These are phyloP conservation scores for Exophiala lecanii-corni DNA, from an alignment of 2,329 filamentous ascomycete genomes.

Conservation along the genomic window DNA sequence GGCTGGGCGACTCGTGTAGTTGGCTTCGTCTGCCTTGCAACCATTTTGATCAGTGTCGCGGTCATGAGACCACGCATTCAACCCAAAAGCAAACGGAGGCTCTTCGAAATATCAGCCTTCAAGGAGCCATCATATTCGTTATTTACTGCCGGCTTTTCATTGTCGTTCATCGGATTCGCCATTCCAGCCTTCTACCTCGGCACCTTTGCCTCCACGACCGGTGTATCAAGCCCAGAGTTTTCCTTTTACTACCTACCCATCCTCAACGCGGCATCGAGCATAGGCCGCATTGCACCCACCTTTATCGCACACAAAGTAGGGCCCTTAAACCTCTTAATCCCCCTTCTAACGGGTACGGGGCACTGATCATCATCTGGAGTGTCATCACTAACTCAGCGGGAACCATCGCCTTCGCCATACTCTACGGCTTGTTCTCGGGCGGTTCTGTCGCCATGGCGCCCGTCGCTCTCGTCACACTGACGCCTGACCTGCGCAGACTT, in stretches of 20 bases:
- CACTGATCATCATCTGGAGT: constrained; percentile 19
- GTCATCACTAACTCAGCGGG: constrained; percentile 11
- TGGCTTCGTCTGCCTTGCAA: constrained; percentile 41
- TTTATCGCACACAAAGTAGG: constrained; percentile 23
- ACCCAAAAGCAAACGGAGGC: constrained; percentile 27
- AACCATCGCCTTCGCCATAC: constrained; percentile 19
- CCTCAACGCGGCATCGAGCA: constrained; percentile 49
- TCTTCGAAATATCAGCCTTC: constrained; percentile 38
- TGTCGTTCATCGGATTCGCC: neutral
- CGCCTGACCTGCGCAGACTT: constrained; percentile 18
- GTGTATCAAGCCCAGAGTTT: neutral
- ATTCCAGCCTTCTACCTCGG: constrained; percentile 2
- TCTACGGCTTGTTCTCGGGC: constrained; percentile 25
- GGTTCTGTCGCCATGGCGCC: constrained; percentile 20
- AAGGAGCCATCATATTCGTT: constrained; percentile 27
- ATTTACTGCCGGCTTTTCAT: neutral
- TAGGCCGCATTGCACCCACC: constrained; percentile 8
- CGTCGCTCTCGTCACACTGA: constrained; percentile 18
- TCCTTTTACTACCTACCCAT: constrained; percentile 63
- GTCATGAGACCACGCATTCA: constrained; percentile 39
- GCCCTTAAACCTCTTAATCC: constrained; percentile 23
- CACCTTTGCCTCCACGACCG: neutral
- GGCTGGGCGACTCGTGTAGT: constrained; percentile 51
- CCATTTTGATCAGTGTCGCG: constrained; percentile 36
- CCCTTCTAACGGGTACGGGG: constrained; percentile 11